Base-by-base conservation (phyloP, 345 rosid species). In the Brassica nigra region DNA sequence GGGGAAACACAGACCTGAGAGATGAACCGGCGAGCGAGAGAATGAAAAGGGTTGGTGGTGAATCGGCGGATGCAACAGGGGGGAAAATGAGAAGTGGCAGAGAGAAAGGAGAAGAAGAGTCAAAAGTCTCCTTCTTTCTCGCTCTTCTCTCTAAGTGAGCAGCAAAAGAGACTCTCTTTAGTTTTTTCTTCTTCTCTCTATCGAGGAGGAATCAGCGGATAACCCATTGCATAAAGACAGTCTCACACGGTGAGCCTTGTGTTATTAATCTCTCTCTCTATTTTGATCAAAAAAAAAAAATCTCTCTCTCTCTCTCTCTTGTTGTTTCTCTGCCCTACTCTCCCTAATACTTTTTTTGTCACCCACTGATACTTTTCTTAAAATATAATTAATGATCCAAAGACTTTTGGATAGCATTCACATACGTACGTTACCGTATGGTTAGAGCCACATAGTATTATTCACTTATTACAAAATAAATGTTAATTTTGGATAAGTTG, bases 51-150 rank as follows among this genome's bases (percentile, higher is more conserved):
- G 64, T 3, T 34, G 15, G 4, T 49, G 70, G 7, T 39, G 71
- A 70, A 68, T 42, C 64, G 63, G 34, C 30, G 44, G 77, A 58
- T 57, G 63, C 37, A 71, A 47, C 0, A 67, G 62, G 44, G 18
- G 18, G 6, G 55, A 7, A 2, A 14, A 49, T 49, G 18, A 14
- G 55, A 14, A 49, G 55, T 49, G 55, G 55, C 55, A 9, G 71
- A 39, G 76, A 66, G 9, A 54, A 37, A 59, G 18, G 77, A 69
- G 80, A 71, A 75, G 76, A 80, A 73, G 77, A 82, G 85, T 78
- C 77, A 82, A 78, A 66, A 18, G 79, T 66, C 77, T 78, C 76
- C 66, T 14, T 55, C 81, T 78, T 55, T 52, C 66, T 78, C 73
- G 44, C 62, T 33, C 18, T 18, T 18, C 18, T 18, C 18, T 18